phyloP scores from a whole-genome alignment of 1,284 basidiomycete genomes.

The Heterobasidion parviporum region DNA sequence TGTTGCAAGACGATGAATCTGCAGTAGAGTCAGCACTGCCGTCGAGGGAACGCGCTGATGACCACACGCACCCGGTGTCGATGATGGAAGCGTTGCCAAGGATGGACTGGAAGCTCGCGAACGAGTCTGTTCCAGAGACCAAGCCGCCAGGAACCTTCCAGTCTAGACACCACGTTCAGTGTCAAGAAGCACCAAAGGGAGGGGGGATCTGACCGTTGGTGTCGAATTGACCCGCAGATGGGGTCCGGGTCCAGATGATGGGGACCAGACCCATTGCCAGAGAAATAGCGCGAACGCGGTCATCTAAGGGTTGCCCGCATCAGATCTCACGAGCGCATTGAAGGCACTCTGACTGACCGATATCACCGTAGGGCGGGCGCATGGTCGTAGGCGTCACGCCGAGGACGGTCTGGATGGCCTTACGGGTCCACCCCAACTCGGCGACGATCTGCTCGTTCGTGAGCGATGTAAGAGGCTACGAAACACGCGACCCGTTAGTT shows the following conservation, averaged over 20 bases:
- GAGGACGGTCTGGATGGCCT: conserved; percentile 69
- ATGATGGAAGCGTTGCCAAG: conserved; percentile 51
- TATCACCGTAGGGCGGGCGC: conserved; percentile 44
- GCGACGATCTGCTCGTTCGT: conserved; percentile 87
- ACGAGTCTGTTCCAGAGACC: conserved; percentile 50
- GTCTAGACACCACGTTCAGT: conserved; percentile 32
- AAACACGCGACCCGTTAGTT: conserved; percentile 14
- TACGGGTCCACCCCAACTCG: conserved; percentile 88
- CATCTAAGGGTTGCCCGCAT: conserved; percentile 38
- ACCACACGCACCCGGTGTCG: conserved; percentile 36
- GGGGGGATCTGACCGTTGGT: conserved; percentile 50
- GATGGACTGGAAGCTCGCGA: conserved; percentile 51
- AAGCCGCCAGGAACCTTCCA: conserved; percentile 76
- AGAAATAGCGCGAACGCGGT: conserved; percentile 83
- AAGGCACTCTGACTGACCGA: conserved; percentile 17
- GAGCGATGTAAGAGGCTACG: conserved; percentile 68
- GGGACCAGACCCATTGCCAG: conserved; percentile 76
- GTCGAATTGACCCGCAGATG: conserved; percentile 60
- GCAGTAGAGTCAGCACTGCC: conserved; percentile 9
- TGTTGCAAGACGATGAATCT: conserved; percentile 90
- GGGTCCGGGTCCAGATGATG: conserved; percentile 71
- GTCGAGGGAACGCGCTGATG: neutral
- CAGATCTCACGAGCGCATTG: conserved; percentile 10
- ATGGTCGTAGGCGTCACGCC: conserved; percentile 74
- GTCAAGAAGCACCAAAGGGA: neutral